Evolutionary conservation across 2,329 filamentous ascomycete genomes (phyloP).

Genomic region (Didymella lethalis): DNA sequence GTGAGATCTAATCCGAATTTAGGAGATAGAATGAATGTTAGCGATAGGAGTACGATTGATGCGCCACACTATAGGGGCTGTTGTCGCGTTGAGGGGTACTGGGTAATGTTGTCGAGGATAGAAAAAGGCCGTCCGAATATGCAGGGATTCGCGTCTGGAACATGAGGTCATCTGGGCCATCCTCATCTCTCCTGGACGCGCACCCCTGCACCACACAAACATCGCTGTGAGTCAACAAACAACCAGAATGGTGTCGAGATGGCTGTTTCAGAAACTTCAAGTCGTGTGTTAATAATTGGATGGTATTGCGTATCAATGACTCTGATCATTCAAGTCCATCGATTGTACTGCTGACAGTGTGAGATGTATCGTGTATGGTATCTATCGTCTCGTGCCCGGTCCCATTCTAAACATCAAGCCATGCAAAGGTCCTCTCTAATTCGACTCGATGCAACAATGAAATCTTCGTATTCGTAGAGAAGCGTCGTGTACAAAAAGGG

Average conservation of each 20-base stretch:
- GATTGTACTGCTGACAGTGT: neutral
- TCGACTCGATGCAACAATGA: neutral
- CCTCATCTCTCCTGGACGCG: slow-evolving; percentile 14
- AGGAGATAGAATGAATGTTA: neutral
- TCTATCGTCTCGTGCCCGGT: neutral
- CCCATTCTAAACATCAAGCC: neutral
- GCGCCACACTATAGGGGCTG: slow-evolving; percentile 25
- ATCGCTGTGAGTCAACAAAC: neutral
- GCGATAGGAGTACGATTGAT: slow-evolving; percentile 5
- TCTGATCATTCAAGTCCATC: no score
- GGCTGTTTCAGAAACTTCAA: neutral
- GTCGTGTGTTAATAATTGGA: no score
- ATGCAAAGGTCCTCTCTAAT: neutral
- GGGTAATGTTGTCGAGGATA: slow-evolving; percentile 17
- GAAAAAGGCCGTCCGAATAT: slow-evolving; percentile 26
- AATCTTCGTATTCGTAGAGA: neutral
- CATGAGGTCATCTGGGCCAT: slow-evolving; percentile 17
- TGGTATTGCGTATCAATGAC: neutral
- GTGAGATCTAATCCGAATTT: no score
- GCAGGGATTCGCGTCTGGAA: slow-evolving; percentile 16
- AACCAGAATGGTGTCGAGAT: neutral
- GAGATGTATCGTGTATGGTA: neutral
- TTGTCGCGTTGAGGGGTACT: slow-evolving; percentile 28
- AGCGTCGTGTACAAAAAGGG: neutral
- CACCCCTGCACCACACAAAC: slow-evolving; percentile 10